phyloP scores from a whole-genome alignment of 2,329 filamentous ascomycete species.

The Colletotrichum truncatum region DNA sequence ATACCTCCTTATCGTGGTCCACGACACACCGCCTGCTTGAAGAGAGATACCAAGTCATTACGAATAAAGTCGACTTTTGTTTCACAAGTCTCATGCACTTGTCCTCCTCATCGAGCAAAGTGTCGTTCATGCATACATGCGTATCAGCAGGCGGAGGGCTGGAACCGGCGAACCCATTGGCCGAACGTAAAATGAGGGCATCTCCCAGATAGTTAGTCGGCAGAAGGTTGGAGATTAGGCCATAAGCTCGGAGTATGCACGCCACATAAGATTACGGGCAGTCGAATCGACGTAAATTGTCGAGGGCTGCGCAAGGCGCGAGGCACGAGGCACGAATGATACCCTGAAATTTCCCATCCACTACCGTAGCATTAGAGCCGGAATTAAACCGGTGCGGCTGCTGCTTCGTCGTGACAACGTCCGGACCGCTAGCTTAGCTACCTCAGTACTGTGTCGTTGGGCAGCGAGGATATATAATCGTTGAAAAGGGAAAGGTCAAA shows the following conservation, averaged over 20 bases:
- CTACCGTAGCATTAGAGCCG: neutral
- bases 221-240: neutral
- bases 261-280: neutral
- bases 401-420: neutral
- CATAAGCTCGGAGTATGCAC: neutral
- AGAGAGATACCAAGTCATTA: neutral
- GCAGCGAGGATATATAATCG: neutral
- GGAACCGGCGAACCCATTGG: neutral
- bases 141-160: neutral
- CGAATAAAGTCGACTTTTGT: neutral
- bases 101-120: neutral
- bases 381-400: constrained; percentile 13
- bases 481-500: neutral
- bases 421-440: neutral
- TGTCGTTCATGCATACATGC: neutral
- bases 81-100: neutral
- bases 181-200: neutral
- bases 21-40: constrained; percentile 80
- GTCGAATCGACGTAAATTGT: neutral
- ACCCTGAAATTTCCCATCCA: constrained; percentile 24
- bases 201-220: neutral
- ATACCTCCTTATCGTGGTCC: constrained; percentile 81
- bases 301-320: constrained; percentile 1
- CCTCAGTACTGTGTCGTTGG: neutral
- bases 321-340: constrained; percentile 24